Evolutionary conservation across 306 rosid genomes (phyloP).

Genomic region (Pterocarpus macrocarpus): DNA sequence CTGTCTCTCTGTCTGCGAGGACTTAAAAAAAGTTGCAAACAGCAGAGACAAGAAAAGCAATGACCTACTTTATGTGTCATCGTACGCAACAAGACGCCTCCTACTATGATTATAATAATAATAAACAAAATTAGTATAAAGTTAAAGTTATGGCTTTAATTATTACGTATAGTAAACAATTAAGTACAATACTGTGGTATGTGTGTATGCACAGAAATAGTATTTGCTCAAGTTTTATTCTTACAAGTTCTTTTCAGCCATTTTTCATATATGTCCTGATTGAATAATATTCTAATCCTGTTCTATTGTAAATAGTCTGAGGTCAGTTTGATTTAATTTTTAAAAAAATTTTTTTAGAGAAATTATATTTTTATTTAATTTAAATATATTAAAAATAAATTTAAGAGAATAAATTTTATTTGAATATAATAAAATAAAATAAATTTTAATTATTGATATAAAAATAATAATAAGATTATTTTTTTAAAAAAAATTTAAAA

Average conservation of each 20-base stretch:
- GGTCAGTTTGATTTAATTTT: no score
- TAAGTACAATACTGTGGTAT: not conserved
- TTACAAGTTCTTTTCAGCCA: not conserved
- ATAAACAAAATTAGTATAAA: not conserved
- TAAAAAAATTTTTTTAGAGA: no score
- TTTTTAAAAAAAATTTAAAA: no score
- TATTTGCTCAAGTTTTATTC: not conserved
- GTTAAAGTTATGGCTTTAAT: not conserved
- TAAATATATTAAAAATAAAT: no score
- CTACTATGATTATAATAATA: not conserved
- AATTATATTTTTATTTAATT: no score
- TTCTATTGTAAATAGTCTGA: not conserved
- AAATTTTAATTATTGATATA: no score
- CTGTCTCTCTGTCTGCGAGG: not conserved
- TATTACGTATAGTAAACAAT: not conserved
- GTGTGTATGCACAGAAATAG: not conserved
- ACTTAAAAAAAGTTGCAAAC: constrained; percentile 10
- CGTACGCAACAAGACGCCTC: not conserved
- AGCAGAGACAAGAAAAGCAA: constrained; percentile 37
- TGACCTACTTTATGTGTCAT: not conserved
- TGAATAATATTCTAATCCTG: no score
- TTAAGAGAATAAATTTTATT: no score
- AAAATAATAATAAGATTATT: no score
- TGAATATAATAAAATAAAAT: no score
- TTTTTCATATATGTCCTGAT: no score